Evolutionary conservation across 1,139 yeast species (phyloP).

Genomic region (Saccharomyces hybrid): DNA sequence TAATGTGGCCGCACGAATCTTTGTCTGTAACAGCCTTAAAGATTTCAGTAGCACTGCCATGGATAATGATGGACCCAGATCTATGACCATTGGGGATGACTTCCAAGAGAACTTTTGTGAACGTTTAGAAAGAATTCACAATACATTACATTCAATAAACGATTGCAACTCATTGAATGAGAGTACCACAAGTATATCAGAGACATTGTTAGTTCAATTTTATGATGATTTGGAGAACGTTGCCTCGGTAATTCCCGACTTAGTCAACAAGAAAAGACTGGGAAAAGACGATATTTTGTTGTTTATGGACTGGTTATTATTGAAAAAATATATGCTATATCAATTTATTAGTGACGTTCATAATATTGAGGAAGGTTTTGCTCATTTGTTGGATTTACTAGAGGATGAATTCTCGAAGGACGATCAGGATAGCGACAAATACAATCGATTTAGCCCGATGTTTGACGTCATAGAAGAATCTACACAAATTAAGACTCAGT

Average conservation of each 20-base stretch:
- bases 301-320: background rate
- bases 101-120: background rate
- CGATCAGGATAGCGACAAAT: slow-evolving; percentile 8
- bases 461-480: slow-evolving; percentile 30
- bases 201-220: background rate
- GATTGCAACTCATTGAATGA: background rate
- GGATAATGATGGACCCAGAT: background rate
- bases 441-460: slow-evolving; percentile 16
- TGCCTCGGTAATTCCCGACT: background rate
- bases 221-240: background rate
- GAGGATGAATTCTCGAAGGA: slow-evolving; percentile 26
- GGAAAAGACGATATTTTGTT: background rate
- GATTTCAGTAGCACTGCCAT: background rate
- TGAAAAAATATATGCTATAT: slow-evolving; percentile 29
- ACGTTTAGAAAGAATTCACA: background rate
- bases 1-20: background rate
- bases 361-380: slow-evolving; percentile 42
- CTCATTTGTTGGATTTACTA: slow-evolving; percentile 36
- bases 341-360: slow-evolving; percentile 37
- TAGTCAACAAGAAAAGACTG: background rate
- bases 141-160: background rate
- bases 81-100: background rate
- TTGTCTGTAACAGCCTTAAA: background rate
- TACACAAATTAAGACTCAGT: slow-evolving; percentile 37
- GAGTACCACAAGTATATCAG: background rate